Evolutionary conservation across 1,284 basidiomycete species (phyloP), one percentile per base, ranked within the genome.

Genomic region (Apiotrichum gamsii): DNA sequence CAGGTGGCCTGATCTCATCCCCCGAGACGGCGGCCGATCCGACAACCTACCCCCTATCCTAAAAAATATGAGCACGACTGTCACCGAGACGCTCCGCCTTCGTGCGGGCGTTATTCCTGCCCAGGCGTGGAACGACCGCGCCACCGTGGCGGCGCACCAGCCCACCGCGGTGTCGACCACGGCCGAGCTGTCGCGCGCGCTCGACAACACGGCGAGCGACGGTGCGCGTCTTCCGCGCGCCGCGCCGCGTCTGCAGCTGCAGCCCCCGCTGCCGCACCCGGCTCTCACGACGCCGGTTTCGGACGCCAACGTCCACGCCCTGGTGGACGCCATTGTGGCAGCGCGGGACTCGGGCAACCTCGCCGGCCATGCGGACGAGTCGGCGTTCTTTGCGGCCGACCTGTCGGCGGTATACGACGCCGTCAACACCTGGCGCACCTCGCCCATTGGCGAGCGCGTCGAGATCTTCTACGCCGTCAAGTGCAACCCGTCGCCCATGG

Each of bases 381-480:
- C 84, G 57, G 93, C 95, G 1, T 97, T 97, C 72, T 97, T 95
- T 63, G 90, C 96, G 11, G 91, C 87, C 24, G 93, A 99, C 72
- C 80, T 99, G 29, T 83, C 85, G 57, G 80, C 85, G 57, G 86
- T 98, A 15, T 94, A 88, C 70, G 77, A 77, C 49, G 90, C 95
- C 65, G 87, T 91, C 64, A 75, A 84, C 60, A 80, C 87, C 49
- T 98, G 95, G 94, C 78, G 79, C 56, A 73, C 76, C 18, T 81
- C 80, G 56, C 79, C 98, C 19, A 89, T 88, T 14, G 71, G 71
- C 8, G 56, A 61, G 18, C 81, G 86, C 47, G 83, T 98, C 37
- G 82, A 90, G 61, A 90, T 94, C 23, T 96, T 90, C 75, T 98
- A 90, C 73, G 88, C 91, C 47, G 84, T 95, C 67, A 97, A 96